Conservation (phyloP, 345 rosid genomes). For the Pelargonium nanum region DNA sequence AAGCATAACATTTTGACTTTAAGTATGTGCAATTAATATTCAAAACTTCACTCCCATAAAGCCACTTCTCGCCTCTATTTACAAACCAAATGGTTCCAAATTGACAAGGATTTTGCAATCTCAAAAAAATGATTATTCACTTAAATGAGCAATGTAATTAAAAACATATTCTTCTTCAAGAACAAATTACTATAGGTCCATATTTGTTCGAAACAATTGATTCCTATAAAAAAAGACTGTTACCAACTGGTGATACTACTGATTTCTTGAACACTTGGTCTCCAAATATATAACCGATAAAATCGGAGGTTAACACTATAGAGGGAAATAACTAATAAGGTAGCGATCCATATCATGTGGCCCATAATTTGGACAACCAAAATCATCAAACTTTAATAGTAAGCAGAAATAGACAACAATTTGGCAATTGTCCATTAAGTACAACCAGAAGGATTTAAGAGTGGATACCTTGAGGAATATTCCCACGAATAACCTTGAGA, state of each 20-base stretch:
- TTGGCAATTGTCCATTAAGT: background rate
- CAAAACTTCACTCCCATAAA: background rate
- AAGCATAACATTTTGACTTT: background rate
- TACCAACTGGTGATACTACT: background rate
- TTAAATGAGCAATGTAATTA: too few species aligned
- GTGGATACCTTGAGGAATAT: slow-evolving; percentile 62
- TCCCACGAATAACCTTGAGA: slow-evolving; percentile 70
- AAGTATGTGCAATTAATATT: background rate
- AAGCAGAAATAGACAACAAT: background rate
- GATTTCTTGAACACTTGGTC: too few species aligned
- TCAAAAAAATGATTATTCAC: background rate
- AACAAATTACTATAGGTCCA: too few species aligned
- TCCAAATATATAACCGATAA: too few species aligned
- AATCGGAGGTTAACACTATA: background rate
- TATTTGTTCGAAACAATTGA: too few species aligned
- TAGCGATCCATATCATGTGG: background rate
- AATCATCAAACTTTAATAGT: background rate
- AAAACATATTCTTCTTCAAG: too few species aligned
- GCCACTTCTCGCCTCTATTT: background rate
- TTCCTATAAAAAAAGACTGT: too few species aligned
- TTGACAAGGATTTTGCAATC: background rate
- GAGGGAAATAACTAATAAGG: background rate
- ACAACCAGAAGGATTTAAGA: slow-evolving; percentile 9
- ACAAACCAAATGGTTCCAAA: background rate
- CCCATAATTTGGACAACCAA: background rate